Evolutionary conservation across 2,329 filamentous ascomycete species (phyloP).

Genomic region (Septoria petroselini): DNA sequence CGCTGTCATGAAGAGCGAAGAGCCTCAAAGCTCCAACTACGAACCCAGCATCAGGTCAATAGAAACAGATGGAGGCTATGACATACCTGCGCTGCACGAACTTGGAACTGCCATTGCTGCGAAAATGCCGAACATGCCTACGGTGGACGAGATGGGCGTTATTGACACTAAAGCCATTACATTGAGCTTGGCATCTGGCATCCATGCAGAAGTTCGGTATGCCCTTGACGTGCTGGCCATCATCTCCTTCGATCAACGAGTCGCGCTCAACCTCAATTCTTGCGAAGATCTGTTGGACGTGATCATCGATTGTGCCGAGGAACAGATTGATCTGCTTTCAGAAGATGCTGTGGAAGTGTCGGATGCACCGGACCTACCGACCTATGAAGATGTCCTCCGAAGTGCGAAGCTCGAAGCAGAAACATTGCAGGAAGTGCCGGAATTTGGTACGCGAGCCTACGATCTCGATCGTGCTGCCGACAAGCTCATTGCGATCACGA

Average conservation of each 20-base stretch:
- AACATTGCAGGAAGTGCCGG: constrained; percentile 66
- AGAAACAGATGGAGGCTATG: constrained; percentile 62
- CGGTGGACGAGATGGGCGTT: constrained; percentile 72
- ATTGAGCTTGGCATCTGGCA: constrained; percentile 83
- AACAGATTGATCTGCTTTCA: constrained; percentile 78
- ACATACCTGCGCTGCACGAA: constrained; percentile 61
- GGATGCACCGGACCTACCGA: constrained; percentile 75
- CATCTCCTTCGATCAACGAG: constrained; percentile 62
- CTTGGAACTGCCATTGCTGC: constrained; percentile 65
- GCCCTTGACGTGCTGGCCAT: constrained; percentile 80
- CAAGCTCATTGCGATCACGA: constrained; percentile 83
- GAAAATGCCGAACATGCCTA: constrained; percentile 71
- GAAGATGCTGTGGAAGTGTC: constrained; percentile 83
- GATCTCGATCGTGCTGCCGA: constrained; percentile 84
- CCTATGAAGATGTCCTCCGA: constrained; percentile 84
- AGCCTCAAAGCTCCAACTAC: constrained; percentile 36
- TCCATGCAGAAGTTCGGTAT: constrained; percentile 83
- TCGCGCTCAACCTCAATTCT: constrained; percentile 65
- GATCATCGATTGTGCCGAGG: constrained; percentile 84
- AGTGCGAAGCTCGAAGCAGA: constrained; percentile 73
- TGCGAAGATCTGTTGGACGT: constrained; percentile 89
- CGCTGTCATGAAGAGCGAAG: constrained; percentile 36
- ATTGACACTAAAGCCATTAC: constrained; percentile 89
- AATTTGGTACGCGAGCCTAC: constrained; percentile 73
- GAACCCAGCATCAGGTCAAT: constrained; percentile 28